Conservation (phyloP, 1,284 basidiomycete species). For the Lignosus rhinocerotis region DNA sequence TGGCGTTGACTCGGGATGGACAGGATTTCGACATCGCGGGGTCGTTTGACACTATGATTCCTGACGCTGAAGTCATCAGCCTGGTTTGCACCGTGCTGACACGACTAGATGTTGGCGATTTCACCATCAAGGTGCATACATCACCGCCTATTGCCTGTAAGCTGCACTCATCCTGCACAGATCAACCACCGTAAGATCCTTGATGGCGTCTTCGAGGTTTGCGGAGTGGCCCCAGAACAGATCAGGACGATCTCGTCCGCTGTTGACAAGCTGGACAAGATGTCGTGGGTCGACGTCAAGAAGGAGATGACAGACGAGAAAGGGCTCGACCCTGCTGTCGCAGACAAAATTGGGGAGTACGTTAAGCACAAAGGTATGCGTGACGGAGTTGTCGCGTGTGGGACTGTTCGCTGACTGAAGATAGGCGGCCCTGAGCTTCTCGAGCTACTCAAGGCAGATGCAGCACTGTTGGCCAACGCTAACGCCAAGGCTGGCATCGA, state of each 20-base stretch:
- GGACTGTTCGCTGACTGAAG: neutral
- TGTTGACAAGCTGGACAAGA: constrained; percentile 98
- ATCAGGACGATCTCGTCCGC: constrained; percentile 95
- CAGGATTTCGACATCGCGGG: constrained; percentile 98
- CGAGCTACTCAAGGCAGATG: constrained; percentile 71
- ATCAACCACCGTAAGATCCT: constrained; percentile 97
- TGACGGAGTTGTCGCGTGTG: neutral
- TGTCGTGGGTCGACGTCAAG: constrained; percentile 90
- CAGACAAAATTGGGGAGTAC: constrained; percentile 96
- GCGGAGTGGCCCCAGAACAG: constrained; percentile 92
- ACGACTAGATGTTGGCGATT: constrained; percentile 88
- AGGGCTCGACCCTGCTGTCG: constrained; percentile 80
- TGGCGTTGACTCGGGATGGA: constrained; percentile 26
- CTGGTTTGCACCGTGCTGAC: constrained; percentile 83
- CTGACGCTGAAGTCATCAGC: constrained; percentile 91
- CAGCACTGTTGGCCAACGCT: constrained; percentile 66
- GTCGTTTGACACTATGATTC: constrained; percentile 93
- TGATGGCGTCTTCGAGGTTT: constrained; percentile 96
- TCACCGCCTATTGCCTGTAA: neutral
- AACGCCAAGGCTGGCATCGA: constrained; percentile 82
- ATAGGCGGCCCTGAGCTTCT: constrained; percentile 81
- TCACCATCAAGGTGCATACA: constrained; percentile 83
- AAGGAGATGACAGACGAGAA: constrained; percentile 98
- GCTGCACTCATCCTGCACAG: constrained; percentile 38
- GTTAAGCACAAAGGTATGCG: constrained; percentile 87